Evolutionary conservation across 2,329 filamentous ascomycete species (phyloP), one percentile per base, ranked within the genome.

Genomic region (Penicillium crustosum): DNA sequence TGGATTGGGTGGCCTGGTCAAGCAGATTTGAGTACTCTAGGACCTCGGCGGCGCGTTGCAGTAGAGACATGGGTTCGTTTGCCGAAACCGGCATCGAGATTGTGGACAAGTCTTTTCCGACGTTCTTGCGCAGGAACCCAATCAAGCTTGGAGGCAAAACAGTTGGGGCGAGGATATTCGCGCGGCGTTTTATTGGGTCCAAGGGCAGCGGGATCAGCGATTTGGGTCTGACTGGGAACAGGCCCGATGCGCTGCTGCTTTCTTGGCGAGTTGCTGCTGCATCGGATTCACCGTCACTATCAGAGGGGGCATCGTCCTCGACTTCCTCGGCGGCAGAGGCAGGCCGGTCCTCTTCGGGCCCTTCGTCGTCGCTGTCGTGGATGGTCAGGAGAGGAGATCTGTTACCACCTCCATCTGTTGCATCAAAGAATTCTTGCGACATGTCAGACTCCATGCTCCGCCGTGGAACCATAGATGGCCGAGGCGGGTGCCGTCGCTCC

Each of bases 71-170:
- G 0, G 94, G 94, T 72, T 99, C 94, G 74, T 99, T 99, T 25
- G 93, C 88, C 5, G 93, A 96, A 1, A 97, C 94, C 0, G 94
- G 94, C 93, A 97, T 97, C 48, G 91, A 93, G 64, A 99, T 96
- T 3, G 92, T 95, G 59, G 91, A 96, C 49, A 99, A 81, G 75
- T 99, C 94, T 75, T 99, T 99, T 70, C 94, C 94, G 10, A 97
- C 94, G 67, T 99, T 99, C 76, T 97, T 99, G 65, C 94, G 87
- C 33, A 97, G 82, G 73, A 97, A 96, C 0, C 91, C 90, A 64
- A 99, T 96, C 53, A 99, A 80, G 72, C 91, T 96, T 0, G 94
- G 94, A 0, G 94, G 94, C 57, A 87, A 80, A 15, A 92, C 86
- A 29, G 88, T 91, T 7, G 93, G 86, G 2, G 89, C 81, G 3